Percentiles rank a stretch among this genome's conserved stretches.
Conservation (phyloP, 441 rosid species). For the Francoa sonchifolia region DNA sequence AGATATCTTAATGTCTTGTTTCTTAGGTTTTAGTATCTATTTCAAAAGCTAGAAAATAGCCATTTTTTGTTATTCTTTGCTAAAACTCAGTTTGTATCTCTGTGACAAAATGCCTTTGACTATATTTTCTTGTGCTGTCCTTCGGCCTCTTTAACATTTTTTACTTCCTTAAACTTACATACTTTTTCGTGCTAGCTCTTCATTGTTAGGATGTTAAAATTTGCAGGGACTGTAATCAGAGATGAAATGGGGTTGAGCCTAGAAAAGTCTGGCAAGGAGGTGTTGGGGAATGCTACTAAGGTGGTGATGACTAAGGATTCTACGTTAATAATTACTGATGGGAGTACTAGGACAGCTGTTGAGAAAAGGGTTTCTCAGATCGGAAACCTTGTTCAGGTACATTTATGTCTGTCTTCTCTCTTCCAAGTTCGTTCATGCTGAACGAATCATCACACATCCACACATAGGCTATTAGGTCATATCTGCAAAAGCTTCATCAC, state of each 20-base stretch:
- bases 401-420: conserved; percentile 7
- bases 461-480: no score
- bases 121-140: no score
- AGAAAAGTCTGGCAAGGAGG: conserved; percentile 65
- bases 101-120: no score
- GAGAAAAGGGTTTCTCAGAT: conserved; percentile 67
- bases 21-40: no score
- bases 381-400: conserved; percentile 52
- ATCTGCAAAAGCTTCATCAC: no score
- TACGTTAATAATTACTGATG: conserved; percentile 68
- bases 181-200: conserved; percentile 7
- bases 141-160: no score
- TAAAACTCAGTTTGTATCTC: neutral
- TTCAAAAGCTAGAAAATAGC: no score
- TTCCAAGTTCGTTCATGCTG: no score
- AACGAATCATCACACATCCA: no score
- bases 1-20: no score
- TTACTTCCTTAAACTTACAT: neutral
- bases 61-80: neutral
- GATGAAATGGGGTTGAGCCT: conserved; percentile 64
- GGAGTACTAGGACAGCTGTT: conserved; percentile 51
- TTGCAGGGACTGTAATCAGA: conserved; percentile 72
- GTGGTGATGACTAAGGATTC: conserved; percentile 66
- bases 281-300: conserved; percentile 60
- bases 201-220: no score